Conservation (phyloP, 2,329 filamentous ascomycete species). For the Neophaeococcomyces aloes region DNA sequence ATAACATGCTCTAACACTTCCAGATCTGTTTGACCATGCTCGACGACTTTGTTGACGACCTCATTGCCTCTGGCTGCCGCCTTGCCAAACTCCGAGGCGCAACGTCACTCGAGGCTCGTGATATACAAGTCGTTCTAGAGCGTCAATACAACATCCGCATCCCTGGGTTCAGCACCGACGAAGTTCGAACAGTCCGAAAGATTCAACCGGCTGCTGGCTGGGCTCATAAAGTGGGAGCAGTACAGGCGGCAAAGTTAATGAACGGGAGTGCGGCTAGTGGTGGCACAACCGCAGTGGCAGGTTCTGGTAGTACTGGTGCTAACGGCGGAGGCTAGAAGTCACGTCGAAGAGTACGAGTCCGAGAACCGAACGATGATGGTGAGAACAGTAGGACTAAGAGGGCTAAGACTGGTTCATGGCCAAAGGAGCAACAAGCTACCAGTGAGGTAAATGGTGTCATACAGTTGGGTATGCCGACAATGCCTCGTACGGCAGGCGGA, state of each 20-base stretch:
- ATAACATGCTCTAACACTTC: neutral
- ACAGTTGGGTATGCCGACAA: no score
- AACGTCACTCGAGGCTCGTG: constrained; percentile 78
- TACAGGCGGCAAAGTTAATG: constrained; percentile 49
- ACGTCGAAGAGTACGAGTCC: neutral
- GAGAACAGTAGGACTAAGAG: neutral
- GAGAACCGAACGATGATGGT: neutral
- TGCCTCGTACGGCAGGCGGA: no score
- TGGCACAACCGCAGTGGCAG: neutral
- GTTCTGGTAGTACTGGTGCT: neutral
- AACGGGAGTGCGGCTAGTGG: constrained; percentile 10
- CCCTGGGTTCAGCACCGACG: constrained; percentile 87
- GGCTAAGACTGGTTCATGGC: neutral
- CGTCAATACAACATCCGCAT: constrained; percentile 84
- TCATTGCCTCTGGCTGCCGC: constrained; percentile 76
- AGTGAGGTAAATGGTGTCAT: no score
- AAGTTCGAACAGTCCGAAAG: constrained; percentile 87
- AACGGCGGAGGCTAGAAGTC: constrained; percentile 2
- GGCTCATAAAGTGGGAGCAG: constrained; percentile 94
- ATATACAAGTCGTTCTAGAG: constrained; percentile 73
- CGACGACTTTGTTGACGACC: constrained; percentile 88
- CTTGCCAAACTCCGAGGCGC: constrained; percentile 88
- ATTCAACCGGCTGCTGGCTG: constrained; percentile 78
- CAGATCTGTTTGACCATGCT: constrained; percentile 80
- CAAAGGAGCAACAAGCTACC: no score